A percentile compares a stretch with the other conserved stretches of the same genome.
phyloP scores from a whole-genome alignment of 2,329 filamentous ascomycete genomes.

The Endothia cerciana region DNA sequence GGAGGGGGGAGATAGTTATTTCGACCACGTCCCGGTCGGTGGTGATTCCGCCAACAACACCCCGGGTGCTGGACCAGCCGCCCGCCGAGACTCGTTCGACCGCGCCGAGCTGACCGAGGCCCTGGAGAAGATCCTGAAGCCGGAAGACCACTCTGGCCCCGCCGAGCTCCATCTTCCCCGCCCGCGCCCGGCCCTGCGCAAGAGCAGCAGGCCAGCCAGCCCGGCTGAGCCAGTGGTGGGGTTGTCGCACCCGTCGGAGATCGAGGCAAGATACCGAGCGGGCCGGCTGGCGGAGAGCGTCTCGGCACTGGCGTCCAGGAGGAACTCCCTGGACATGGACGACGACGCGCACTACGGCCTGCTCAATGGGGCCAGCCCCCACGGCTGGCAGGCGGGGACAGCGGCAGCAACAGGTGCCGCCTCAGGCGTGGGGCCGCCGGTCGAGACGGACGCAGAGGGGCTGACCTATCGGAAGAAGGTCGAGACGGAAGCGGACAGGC shows the following conservation, averaged over 20 bases:
- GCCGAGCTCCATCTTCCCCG: slow-evolving; percentile 24
- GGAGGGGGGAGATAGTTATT: slow-evolving; percentile 26
- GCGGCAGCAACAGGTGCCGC: not conserved
- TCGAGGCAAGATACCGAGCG: slow-evolving; percentile 41
- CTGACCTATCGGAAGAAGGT: slow-evolving; percentile 26
- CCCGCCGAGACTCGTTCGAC: slow-evolving; percentile 34
- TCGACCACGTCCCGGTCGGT: slow-evolving; percentile 25
- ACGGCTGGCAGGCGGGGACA: not conserved
- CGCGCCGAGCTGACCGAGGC: slow-evolving; percentile 34
- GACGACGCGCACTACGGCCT: slow-evolving; percentile 19
- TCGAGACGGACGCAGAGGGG: slow-evolving; percentile 13
- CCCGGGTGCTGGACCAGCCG: slow-evolving; percentile 19
- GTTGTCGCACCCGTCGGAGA: slow-evolving; percentile 36
- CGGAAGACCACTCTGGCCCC: slow-evolving; percentile 31
- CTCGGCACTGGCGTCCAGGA: slow-evolving; percentile 37
- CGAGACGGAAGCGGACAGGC: slow-evolving; percentile 26
- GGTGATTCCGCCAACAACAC: slow-evolving; percentile 27
- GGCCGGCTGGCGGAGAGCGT: slow-evolving; percentile 41
- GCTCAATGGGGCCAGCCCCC: slow-evolving; percentile 5
- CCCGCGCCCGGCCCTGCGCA: slow-evolving; percentile 35
- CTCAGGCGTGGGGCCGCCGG: slow-evolving; percentile 15
- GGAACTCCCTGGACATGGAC: slow-evolving; percentile 34
- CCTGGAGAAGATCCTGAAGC: slow-evolving; percentile 33
- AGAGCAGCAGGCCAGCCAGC: slow-evolving; percentile 29
- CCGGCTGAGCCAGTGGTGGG: slow-evolving; percentile 28